A percentile compares a stretch with the other conserved stretches of the same genome.
These are phyloP conservation scores for Jamesozyma lodderae DNA, from an alignment of 805 yeast genomes.

Conservation along the genomic window DNA sequence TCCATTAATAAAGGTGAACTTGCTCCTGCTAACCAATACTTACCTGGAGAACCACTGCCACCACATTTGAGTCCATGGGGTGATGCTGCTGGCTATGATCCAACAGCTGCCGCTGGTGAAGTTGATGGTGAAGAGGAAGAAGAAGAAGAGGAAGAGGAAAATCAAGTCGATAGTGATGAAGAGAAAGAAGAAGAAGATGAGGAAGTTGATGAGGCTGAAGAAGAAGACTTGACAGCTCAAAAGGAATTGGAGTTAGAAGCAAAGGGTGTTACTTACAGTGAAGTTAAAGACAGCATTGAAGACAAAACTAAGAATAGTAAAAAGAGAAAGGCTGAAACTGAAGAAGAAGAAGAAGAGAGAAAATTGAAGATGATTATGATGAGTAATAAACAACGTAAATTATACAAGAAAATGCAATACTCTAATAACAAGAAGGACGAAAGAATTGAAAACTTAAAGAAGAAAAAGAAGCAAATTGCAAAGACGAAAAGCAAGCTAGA, in stretches of 20 bases:
- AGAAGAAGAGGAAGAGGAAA: constrained; percentile 29
- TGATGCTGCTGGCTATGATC: constrained; percentile 84
- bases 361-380: constrained; percentile 94
- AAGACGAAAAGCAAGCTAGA: constrained; percentile 48
- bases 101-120: constrained; percentile 44
- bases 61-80: constrained; percentile 99
- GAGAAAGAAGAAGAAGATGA: constrained; percentile 40
- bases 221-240: constrained; percentile 44
- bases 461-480: constrained; percentile 61
- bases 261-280: constrained; percentile 72
- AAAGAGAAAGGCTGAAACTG: constrained; percentile 35
- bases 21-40: constrained; percentile 69
- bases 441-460: constrained; percentile 57
- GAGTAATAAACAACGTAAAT: constrained; percentile 90
- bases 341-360: constrained; percentile 64
- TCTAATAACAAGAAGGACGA: constrained; percentile 76
- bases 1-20: constrained; percentile 70
- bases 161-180: constrained; percentile 43
- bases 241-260: constrained; percentile 84
- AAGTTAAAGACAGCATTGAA: constrained; percentile 35
- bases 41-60: constrained; percentile 92
- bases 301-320: constrained; percentile 30
- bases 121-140: constrained; percentile 37
- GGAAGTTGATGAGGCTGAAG: constrained; percentile 44
- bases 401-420: constrained; percentile 91